Evolutionary conservation across 768 basidiomycete genomes (phyloP).

Genomic region (Leccinellum rugosiceps): DNA sequence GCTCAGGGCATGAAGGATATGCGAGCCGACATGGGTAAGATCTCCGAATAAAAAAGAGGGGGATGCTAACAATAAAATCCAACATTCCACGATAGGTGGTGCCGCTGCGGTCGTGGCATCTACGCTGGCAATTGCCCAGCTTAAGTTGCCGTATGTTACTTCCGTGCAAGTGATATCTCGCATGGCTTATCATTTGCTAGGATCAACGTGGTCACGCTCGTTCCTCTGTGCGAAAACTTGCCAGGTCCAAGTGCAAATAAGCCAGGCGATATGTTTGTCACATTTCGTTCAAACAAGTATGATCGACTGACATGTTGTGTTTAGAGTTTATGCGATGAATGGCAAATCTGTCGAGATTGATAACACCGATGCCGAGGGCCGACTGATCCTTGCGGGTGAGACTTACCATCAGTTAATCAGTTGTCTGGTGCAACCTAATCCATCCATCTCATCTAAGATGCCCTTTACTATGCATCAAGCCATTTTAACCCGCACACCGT

Average conservation of each 20-base stretch:
- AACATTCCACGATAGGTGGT: constrained; percentile 44
- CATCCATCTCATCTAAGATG: constrained; percentile 44
- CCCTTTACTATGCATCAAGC: constrained; percentile 77
- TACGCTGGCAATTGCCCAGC: constrained; percentile 74
- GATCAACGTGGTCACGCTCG: constrained; percentile 69
- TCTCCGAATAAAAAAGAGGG: neutral
- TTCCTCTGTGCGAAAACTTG: constrained; percentile 83
- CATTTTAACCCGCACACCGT: constrained; percentile 78
- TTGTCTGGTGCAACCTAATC: neutral
- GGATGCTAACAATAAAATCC: neutral
- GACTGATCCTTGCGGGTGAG: constrained; percentile 69
- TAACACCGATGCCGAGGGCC: constrained; percentile 85
- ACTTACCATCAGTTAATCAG: neutral
- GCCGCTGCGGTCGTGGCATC: constrained; percentile 76
- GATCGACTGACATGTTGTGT: neutral
- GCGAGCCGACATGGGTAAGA: constrained; percentile 82
- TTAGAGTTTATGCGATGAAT: constrained; percentile 80
- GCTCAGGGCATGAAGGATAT: constrained; percentile 75
- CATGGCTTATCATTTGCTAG: constrained; percentile 32
- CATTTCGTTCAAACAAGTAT: neutral
- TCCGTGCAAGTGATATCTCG: neutral
- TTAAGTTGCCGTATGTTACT: constrained; percentile 66
- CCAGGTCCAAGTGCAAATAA: constrained; percentile 66
- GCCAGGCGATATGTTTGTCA: constrained; percentile 76
- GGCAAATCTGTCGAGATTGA: constrained; percentile 85